These are phyloP conservation scores for Phaffomyces thermotolerans DNA, from an alignment of 805 yeast genomes.

Conservation along the genomic window DNA sequence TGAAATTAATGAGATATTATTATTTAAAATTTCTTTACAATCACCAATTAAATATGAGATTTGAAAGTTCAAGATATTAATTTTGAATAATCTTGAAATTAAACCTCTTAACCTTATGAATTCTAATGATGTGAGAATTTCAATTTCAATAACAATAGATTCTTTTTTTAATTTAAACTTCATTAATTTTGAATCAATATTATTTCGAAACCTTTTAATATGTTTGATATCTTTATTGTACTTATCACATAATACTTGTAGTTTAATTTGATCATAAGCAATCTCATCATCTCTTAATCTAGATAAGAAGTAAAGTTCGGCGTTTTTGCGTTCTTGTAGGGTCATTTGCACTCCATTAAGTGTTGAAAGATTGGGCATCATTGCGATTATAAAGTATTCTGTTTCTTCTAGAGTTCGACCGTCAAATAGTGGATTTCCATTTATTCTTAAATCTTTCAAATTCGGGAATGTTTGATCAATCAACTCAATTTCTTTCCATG, in stretches of 20 bases:
- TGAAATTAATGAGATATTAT: conserved; percentile 20
- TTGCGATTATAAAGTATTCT: conserved; percentile 36
- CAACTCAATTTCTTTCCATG: conserved; percentile 45
- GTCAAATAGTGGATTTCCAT: conserved; percentile 43
- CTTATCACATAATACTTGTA: conserved; percentile 32
- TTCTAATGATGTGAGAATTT: conserved; percentile 25
- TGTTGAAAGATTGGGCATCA: conserved; percentile 31
- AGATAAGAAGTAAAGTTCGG: conserved; percentile 61
- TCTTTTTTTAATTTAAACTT: conserved; percentile 3
- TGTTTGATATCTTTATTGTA: conserved; percentile 23
- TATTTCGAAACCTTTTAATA: background rate
- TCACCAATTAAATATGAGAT: conserved; percentile 19
- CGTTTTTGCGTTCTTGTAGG: conserved; percentile 44
- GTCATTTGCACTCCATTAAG: conserved; percentile 55
- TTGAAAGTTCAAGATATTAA: conserved; percentile 21
- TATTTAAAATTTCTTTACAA: conserved; percentile 17
- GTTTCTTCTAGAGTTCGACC: conserved; percentile 17
- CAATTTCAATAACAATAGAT: conserved; percentile 1
- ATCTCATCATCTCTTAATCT: conserved; percentile 31
- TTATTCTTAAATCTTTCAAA: conserved; percentile 40
- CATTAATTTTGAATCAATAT: conserved; percentile 2
- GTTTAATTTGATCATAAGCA: conserved; percentile 21
- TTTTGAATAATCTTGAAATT: conserved; percentile 20
- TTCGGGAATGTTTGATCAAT: conserved; percentile 33
- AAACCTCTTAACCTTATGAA: conserved; percentile 30